Conservation (phyloP, 2,329 filamentous ascomycete species). For the Colletotrichum magnum region DNA sequence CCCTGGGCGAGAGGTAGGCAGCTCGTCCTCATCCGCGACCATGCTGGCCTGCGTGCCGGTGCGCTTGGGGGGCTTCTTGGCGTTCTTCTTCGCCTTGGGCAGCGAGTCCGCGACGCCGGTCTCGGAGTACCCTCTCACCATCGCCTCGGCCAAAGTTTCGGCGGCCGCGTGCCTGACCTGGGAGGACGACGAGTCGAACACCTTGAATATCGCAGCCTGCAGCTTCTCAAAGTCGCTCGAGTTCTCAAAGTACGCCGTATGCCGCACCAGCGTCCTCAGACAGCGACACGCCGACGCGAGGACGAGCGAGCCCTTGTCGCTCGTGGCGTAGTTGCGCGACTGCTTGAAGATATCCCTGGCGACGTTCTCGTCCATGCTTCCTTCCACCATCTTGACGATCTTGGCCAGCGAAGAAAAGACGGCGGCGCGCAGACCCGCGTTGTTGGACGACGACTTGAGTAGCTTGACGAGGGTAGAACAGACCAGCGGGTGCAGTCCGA, state of each 20-base stretch:
- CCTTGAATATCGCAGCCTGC: constrained; percentile 86
- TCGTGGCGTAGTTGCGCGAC: constrained; percentile 79
- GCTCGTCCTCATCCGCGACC: constrained; percentile 81
- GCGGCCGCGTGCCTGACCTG: constrained; percentile 88
- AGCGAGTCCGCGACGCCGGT: constrained; percentile 62
- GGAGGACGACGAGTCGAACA: constrained; percentile 82
- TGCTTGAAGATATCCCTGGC: constrained; percentile 97
- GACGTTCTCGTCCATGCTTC: constrained; percentile 84
- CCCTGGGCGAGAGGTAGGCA: constrained; percentile 71
- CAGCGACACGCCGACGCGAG: constrained; percentile 85
- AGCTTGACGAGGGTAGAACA: constrained; percentile 82
- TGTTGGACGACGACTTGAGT: constrained; percentile 82
- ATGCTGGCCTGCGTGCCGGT: constrained; percentile 71
- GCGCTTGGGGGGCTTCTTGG: constrained; percentile 70
- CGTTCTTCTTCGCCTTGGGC: constrained; percentile 77
- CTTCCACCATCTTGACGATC: constrained; percentile 80
- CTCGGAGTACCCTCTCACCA: constrained; percentile 86
- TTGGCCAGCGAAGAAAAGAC: constrained; percentile 83
- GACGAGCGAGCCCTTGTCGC: constrained; percentile 87
- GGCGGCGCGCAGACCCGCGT: constrained; percentile 86
- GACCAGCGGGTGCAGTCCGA: constrained; percentile 83
- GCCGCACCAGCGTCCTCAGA: constrained; percentile 78
- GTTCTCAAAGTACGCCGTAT: constrained; percentile 88
- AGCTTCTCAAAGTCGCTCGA: constrained; percentile 91
- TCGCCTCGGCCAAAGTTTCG: constrained; percentile 84